Conservation (phyloP, 495 filamentous ascomycete genomes). For the Aspergillus hancockii region DNA sequence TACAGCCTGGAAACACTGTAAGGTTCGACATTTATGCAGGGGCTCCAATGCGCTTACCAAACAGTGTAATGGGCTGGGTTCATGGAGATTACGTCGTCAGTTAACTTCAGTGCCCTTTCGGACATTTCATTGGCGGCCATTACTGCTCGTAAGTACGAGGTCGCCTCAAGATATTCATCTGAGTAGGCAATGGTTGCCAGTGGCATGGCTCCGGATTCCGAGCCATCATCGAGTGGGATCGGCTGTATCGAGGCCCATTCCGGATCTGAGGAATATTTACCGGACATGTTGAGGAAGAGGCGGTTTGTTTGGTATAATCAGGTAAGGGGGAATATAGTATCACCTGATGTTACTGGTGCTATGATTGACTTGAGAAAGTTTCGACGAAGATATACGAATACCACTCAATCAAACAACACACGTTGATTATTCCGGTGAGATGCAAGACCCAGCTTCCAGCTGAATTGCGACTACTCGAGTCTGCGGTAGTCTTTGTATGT, state of each 20-base stretch:
- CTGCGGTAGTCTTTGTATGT: neutral
- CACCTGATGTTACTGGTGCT: neutral
- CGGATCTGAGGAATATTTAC: conserved; percentile 65
- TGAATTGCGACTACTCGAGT: too few species aligned
- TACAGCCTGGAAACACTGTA: conserved; percentile 64
- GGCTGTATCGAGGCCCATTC: conserved; percentile 83
- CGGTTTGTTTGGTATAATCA: neutral
- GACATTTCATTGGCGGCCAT: conserved; percentile 88
- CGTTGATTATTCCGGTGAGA: too few species aligned
- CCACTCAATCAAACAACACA: neutral
- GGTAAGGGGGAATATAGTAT: neutral
- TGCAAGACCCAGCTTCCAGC: too few species aligned
- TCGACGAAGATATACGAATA: neutral
- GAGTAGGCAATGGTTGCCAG: conserved; percentile 88
- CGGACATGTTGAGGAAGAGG: conserved; percentile 26
- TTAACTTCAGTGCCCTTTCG: conserved; percentile 75
- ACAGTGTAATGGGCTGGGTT: conserved; percentile 98
- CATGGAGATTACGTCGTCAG: conserved; percentile 82
- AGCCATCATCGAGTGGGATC: conserved; percentile 80
- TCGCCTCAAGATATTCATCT: conserved; percentile 82
- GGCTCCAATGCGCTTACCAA: conserved; percentile 56
- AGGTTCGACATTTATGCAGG: neutral
- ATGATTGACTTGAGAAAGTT: neutral
- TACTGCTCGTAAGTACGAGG: conserved; percentile 86
- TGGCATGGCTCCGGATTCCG: conserved; percentile 54